Evolutionary conservation across 345 rosid genomes (phyloP).

Genomic region (Brassica rapa): DNA sequence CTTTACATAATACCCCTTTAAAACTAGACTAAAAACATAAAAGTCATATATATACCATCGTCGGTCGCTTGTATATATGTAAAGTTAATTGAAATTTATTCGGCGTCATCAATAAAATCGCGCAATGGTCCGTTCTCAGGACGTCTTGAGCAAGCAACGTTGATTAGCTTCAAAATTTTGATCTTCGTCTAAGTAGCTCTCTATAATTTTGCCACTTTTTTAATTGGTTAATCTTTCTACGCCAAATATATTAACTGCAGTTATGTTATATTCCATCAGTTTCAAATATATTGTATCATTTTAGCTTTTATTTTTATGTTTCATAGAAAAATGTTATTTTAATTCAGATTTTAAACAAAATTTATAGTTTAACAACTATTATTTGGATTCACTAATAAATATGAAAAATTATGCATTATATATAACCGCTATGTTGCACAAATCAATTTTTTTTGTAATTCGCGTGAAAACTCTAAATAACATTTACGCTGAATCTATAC

Average conservation of each 20-base stretch:
- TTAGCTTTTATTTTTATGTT: background rate
- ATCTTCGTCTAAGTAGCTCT: background rate
- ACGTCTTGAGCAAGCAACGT: constrained; percentile 20
- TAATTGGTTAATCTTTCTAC: background rate
- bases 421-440: background rate
- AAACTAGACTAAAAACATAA: background rate
- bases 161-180: background rate
- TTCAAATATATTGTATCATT: background rate
- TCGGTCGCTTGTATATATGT: background rate
- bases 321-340: background rate
- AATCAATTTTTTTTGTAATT: background rate
- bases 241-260: background rate
- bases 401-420: background rate
- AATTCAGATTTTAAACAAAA: background rate
- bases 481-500: background rate
- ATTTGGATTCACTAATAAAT: background rate
- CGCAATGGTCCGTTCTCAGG: constrained; percentile 16
- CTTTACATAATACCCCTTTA: background rate
- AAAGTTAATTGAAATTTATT: background rate
- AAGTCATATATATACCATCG: background rate
- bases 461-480: background rate
- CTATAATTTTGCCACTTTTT: constrained; percentile 14
- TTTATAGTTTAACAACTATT: background rate
- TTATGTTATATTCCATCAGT: background rate
- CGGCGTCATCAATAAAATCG: constrained; percentile 20